Base-by-base conservation (phyloP, 495 filamentous ascomycete genomes). In the Talaromyces trachyspermus region DNA sequence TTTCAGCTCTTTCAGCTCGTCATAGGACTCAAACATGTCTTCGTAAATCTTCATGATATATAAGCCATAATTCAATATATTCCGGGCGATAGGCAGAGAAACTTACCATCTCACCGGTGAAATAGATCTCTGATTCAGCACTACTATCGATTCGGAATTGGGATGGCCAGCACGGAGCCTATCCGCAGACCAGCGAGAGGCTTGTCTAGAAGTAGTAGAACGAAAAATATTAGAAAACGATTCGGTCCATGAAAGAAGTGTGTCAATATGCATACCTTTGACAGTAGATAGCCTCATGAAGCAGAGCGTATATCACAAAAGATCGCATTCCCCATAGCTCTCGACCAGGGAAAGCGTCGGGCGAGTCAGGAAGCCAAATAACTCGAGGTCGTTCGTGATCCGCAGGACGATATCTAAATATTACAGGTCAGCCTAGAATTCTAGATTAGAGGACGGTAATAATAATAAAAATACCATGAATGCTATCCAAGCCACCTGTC, bases 231-330 rank as follows among this genome's bases (percentile, higher is more conserved):
- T 11, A 19, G 30, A 9, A n/a, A n/a, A n/a, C 29, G 46, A 8
- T n/a, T 11, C 24, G 7, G 5, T 2, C 4, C 12, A n/a, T 22
- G 18, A 36, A 8, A 11, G 7, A 18, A 33, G 2, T 3, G 38
- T 43, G 14, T n/a, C n/a, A n/a, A n/a, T n/a, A n/a, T 14, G 10
- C 64, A 58, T 57, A 74, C 75, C 69, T 68, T 57, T 77, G 77
- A 58, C 84, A 89, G 67, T 96, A 97, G 48, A 85, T 78, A 4
- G 85, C 68, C 61, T 97, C 92, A 49, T 97, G 91, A 1, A 94
- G 65, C 23, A 95, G 65, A 17, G 88, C 83, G 58, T 96, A 97
- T 48, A 96, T 78, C 29, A 89, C 74, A 46, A 79, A 76, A 11
- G 75, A 53, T 96, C 89, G 55, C 87, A 88, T 2, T 72, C 68